Conservation (phyloP, 345 rosid species). For the Camelina sativa region DNA sequence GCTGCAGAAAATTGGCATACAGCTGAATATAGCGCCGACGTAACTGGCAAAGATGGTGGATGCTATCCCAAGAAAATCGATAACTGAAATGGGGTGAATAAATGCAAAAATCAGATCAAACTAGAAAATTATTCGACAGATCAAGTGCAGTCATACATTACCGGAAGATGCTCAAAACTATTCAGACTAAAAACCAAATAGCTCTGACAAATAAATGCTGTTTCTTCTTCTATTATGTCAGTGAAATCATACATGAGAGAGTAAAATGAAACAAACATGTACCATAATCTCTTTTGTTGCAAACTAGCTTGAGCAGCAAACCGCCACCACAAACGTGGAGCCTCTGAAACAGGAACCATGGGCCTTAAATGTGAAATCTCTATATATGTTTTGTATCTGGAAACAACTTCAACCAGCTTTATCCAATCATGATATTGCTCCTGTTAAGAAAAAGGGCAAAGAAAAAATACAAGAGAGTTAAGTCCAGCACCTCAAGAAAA, state of each 20-base stretch:
- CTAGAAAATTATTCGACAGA: constrained; percentile 28
- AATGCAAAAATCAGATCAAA: constrained; percentile 36
- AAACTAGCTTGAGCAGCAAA: constrained; percentile 89
- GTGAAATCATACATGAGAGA: constrained; percentile 30
- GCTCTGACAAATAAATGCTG: constrained; percentile 26
- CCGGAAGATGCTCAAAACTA: constrained; percentile 19
- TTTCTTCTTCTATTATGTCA: constrained; percentile 15
- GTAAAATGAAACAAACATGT: constrained; percentile 40
- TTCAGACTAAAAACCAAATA: constrained; percentile 24
- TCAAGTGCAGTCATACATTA: neutral
- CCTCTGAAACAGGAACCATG: constrained; percentile 66
- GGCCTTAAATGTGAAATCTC: constrained; percentile 97
- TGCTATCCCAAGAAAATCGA: constrained; percentile 89
- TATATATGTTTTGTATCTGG: constrained; percentile 77
- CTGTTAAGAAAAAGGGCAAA: constrained; percentile 51
- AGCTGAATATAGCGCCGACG: constrained; percentile 86
- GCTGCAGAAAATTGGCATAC: constrained; percentile 82
- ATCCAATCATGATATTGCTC: constrained; percentile 97
- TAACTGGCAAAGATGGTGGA: constrained; percentile 75
- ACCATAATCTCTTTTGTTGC: constrained; percentile 89
- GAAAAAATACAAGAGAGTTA: constrained; percentile 30
- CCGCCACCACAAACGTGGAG: constrained; percentile 83
- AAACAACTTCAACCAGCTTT: constrained; percentile 86
- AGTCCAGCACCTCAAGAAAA: constrained; percentile 34
- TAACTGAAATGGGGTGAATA: constrained; percentile 56